A percentile compares a stretch with the other conserved stretches of the same genome.
Evolutionary conservation across 768 basidiomycete genomes (phyloP).

Genomic region (Trametes cubensis): DNA sequence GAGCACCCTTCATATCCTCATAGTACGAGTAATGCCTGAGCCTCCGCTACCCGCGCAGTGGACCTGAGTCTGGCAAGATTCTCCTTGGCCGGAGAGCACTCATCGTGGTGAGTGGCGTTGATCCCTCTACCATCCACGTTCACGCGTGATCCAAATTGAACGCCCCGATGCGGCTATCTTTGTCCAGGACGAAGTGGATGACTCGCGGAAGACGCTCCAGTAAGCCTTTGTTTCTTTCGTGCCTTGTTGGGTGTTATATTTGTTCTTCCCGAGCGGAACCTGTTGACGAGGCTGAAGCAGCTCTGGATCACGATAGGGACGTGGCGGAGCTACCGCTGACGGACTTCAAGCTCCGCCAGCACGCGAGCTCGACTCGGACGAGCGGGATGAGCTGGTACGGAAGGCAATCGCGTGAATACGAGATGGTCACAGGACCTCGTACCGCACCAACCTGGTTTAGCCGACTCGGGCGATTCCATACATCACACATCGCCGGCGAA

Average conservation of each 20-base stretch:
- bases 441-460: conserved; percentile 36
- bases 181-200: conserved; percentile 82
- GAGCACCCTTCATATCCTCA: conserved; percentile 30
- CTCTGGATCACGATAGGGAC: conserved; percentile 64
- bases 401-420: conserved; percentile 73
- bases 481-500: conserved; percentile 52
- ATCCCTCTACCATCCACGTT: not conserved
- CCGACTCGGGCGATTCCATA: conserved; percentile 33
- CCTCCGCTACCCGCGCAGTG: conserved; percentile 40
- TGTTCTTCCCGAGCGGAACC: not conserved
- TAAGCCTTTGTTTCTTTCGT: conserved; percentile 39
- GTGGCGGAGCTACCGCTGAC: conserved; percentile 73
- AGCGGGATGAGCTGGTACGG: conserved; percentile 58
- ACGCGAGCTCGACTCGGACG: conserved; percentile 57
- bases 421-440: conserved; percentile 60
- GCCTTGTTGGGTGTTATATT: not conserved
- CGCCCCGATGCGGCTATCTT: not conserved
- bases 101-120: conserved; percentile 65
- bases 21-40: not conserved
- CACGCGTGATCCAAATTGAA: conserved; percentile 3
- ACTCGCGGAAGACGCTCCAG: conserved; percentile 88
- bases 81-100: conserved; percentile 81
- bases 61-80: conserved; percentile 64
- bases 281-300: conserved; percentile 47
- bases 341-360: conserved; percentile 84